Base-by-base conservation (phyloP, 257 asterid species). In the Asclepias syriaca region DNA sequence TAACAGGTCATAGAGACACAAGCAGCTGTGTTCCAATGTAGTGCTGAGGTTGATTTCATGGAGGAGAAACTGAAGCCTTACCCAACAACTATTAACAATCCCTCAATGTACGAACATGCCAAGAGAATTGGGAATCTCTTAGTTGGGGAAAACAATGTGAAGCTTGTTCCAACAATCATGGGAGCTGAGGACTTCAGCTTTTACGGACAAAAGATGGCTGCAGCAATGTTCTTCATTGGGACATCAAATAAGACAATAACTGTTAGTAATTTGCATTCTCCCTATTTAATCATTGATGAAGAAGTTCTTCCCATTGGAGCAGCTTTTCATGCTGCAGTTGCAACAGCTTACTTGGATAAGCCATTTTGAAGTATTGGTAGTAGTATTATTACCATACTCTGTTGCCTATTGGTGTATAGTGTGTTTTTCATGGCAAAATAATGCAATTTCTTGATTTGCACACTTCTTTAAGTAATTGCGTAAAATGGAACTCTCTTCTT, bases 111-210 rank as follows among this genome's bases (percentile, higher is more conserved):
- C 29, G 82, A 84, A 66, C 96, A 88, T 29, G 96, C 87, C 40
- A 88, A 84, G 69, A 77, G 64, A 54, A 84, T 88, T 0, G 97
- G 94, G 66, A 83, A 81, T 57, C 72, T 58, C 48, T 59, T 93
- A 74, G 89, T 93, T 0, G 97, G 98, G 68, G 78, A 83, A 74
- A 5, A 75, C 0, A 77, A 81, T 2, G 91, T 93, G 69, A 55
- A 51, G 34, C 77, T 76, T 56, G 1, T 6, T 37, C 70, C 77
- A 0, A 72, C 76, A 75, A 40, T 51, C 0, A 87, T 88, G 98
- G 98, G 85, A 50, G 91, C 98, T 0, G 98, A 93, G 83, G 97
- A 93, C 75, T 93, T 93, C 89, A 84, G 97, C 73, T 91, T 91
- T 78, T 93, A 88, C 27, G 77, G 91, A 8, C 85, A 86, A 76